Evolutionary conservation across 75 land plant species (phyloP).

Genomic region (Sequoia sempervirens): DNA sequence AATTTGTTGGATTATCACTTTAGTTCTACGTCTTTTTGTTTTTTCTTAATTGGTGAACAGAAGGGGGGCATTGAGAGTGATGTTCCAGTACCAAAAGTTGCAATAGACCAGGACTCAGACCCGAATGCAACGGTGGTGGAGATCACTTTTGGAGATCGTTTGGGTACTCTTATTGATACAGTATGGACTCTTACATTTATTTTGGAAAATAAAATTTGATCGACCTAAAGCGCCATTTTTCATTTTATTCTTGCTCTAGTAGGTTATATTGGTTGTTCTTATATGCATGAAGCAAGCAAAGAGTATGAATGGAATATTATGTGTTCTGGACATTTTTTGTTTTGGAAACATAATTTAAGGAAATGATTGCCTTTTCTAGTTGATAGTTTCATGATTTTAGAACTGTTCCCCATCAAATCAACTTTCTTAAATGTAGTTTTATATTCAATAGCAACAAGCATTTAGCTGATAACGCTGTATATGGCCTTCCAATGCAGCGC

Average conservation of each 20-base stretch:
- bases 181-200: neutral
- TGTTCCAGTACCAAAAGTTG: slow-evolving; percentile 77
- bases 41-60: neutral
- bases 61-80: slow-evolving; percentile 7
- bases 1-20: slow-evolving; percentile 1
- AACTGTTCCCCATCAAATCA: neutral
- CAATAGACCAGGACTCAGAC: slow-evolving; percentile 89
- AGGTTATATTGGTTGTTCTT: neutral
- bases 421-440: neutral
- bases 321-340: neutral
- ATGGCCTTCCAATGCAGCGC: neutral
- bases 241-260: neutral
- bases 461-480: neutral
- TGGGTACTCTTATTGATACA: slow-evolving; percentile 93
- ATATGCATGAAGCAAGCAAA: neutral
- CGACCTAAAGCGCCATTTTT: neutral
- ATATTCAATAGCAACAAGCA: neutral
- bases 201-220: neutral
- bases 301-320: neutral
- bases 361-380: slow-evolving; percentile 1
- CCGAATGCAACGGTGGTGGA: slow-evolving; percentile 89
- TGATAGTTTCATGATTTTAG: neutral
- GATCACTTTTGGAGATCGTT: slow-evolving; percentile 91
- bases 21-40: neutral
- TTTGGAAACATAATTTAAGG: neutral